Conservation (phyloP, 1,139 yeast species). For the Suhomyces wounanorum region DNA sequence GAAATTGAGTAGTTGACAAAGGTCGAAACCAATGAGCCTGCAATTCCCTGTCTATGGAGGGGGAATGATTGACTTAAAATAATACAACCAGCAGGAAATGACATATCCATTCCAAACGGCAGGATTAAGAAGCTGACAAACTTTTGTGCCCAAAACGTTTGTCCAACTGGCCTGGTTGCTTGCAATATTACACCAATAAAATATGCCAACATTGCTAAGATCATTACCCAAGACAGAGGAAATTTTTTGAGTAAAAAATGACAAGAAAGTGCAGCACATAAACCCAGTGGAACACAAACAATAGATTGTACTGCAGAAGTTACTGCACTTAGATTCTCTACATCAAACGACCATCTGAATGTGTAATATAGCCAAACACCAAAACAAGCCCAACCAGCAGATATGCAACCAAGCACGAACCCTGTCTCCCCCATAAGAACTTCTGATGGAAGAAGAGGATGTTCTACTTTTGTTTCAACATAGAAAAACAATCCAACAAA, state of each 20-base stretch:
- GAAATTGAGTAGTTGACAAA: slow-evolving; percentile 65
- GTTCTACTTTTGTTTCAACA: slow-evolving; percentile 35
- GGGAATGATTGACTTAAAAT: slow-evolving; percentile 55
- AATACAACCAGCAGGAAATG: slow-evolving; percentile 63
- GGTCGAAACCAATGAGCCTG: slow-evolving; percentile 64
- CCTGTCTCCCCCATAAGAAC: slow-evolving; percentile 44
- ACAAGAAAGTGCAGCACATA: slow-evolving; percentile 47
- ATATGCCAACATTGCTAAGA: slow-evolving; percentile 48
- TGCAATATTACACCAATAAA: slow-evolving; percentile 40
- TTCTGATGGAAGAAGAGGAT: slow-evolving; percentile 52
- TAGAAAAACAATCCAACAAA: slow-evolving; percentile 36
- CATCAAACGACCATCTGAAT: slow-evolving; percentile 34
- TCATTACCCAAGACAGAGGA: slow-evolving; percentile 47
- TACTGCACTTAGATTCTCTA: slow-evolving; percentile 37
- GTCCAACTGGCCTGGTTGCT: slow-evolving; percentile 48
- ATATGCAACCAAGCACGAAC: slow-evolving; percentile 50
- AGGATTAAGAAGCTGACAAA: slow-evolving; percentile 50
- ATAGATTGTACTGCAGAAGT: slow-evolving; percentile 39
- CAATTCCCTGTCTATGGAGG: slow-evolving; percentile 58
- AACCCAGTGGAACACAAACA: slow-evolving; percentile 46
- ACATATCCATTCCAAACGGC: slow-evolving; percentile 65
- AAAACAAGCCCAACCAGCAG: slow-evolving; percentile 63
- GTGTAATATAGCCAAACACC: slow-evolving; percentile 58
- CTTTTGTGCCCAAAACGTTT: slow-evolving; percentile 55
- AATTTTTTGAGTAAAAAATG: slow-evolving; percentile 38